A percentile compares a stretch with the other conserved stretches of the same genome.
phyloP scores from a whole-genome alignment of 345 rosid species.

The Camelina neglecta region DNA sequence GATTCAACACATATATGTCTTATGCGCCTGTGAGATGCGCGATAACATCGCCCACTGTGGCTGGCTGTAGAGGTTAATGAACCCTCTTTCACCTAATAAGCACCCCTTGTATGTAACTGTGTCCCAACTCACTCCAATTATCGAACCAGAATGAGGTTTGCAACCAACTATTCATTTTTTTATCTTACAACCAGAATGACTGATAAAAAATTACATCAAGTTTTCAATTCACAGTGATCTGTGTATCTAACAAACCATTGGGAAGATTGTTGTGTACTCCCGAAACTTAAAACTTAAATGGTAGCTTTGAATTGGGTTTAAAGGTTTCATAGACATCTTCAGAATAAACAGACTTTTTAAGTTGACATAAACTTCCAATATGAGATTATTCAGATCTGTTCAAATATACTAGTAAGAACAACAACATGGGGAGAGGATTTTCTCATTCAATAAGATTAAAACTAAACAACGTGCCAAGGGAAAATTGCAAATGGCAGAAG shows the following conservation, averaged over 20 bases:
- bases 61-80: too few species aligned
- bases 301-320: not conserved
- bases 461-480: slow-evolving; percentile 19
- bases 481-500: slow-evolving; percentile 4
- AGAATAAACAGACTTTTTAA: not conserved
- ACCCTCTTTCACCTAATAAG: too few species aligned
- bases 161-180: too few species aligned
- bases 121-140: too few species aligned
- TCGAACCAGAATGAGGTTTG: too few species aligned
- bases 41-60: too few species aligned
- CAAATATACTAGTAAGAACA: slow-evolving; percentile 9
- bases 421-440: not conserved
- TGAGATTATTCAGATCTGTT: not conserved
- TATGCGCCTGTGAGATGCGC: too few species aligned
- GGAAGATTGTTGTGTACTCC: not conserved
- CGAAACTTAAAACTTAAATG: not conserved
- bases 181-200: too few species aligned
- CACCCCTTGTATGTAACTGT: too few species aligned
- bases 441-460: slow-evolving; percentile 7
- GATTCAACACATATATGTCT: too few species aligned
- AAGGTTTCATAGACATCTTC: not conserved
- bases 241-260: not conserved
- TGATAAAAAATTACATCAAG: too few species aligned
- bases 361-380: not conserved
- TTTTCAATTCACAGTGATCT: too few species aligned